These are phyloP conservation scores for Solanum verrucosum DNA, from an alignment of 257 asterid genomes.

Conservation along the genomic window DNA sequence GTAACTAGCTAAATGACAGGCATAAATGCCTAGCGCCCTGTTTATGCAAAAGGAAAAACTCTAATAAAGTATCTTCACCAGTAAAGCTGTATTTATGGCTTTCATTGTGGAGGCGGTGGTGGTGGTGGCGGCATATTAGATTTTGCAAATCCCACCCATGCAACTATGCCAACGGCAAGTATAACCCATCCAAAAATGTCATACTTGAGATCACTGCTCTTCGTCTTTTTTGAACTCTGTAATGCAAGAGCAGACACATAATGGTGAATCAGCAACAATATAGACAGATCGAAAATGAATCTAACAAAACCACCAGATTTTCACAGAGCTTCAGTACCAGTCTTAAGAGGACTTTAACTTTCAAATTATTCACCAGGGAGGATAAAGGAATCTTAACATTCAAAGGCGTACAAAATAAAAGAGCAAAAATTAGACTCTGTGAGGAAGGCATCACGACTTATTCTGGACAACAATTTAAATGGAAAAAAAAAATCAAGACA, in stretches of 20 bases:
- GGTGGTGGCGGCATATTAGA: slow-evolving; percentile 31
- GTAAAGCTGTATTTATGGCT: neutral
- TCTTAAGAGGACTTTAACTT: neutral
- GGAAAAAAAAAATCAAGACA: neutral
- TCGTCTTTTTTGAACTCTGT: slow-evolving; percentile 42
- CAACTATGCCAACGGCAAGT: slow-evolving; percentile 57
- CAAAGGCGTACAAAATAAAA: neutral
- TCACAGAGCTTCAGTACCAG: neutral
- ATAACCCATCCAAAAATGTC: slow-evolving; percentile 63
- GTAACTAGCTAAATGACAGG: neutral
- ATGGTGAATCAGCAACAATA: neutral
- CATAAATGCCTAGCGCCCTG: neutral
- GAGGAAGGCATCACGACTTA: neutral
- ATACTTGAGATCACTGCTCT: slow-evolving; percentile 53
- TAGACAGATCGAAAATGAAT: neutral
- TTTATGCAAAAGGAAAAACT: neutral
- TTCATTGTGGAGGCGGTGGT: slow-evolving; percentile 34
- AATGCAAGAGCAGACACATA: neutral
- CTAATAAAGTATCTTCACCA: neutral
- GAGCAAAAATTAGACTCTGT: neutral
- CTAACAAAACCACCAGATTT: neutral
- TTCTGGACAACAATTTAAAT: neutral
- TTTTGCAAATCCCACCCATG: slow-evolving; percentile 58
- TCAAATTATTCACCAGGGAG: neutral
- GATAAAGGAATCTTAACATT: neutral